These are phyloP conservation scores for Lasiodiplodia sp. DNA, from an alignment of 2,329 filamentous ascomycete genomes.

Conservation along the genomic window DNA sequence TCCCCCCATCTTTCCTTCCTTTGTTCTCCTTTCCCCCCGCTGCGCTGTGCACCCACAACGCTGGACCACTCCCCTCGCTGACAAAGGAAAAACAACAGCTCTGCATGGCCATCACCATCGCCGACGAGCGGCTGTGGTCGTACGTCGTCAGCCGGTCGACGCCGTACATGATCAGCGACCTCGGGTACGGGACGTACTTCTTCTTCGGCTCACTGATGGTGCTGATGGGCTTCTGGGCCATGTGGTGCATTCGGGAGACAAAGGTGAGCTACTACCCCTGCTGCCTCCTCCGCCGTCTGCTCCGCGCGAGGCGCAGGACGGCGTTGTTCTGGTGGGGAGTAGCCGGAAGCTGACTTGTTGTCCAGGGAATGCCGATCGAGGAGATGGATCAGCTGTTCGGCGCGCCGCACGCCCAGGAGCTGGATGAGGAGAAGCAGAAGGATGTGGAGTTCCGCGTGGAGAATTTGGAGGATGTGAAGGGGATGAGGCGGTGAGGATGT, in stretches of 20 bases:
- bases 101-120: slow-evolving; percentile 48
- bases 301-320: no score
- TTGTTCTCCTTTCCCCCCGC: no score
- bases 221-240: slow-evolving; percentile 42
- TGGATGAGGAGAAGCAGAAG: no score
- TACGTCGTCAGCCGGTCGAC: slow-evolving; percentile 51
- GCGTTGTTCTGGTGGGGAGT: no score
- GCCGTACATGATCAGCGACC: slow-evolving; percentile 47
- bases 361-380: not conserved
- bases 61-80: no score
- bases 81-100: slow-evolving; percentile 29
- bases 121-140: slow-evolving; percentile 35
- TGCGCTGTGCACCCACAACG: no score
- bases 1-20: no score
- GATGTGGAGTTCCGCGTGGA: no score
- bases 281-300: no score
- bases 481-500: no score
- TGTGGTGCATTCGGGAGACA: slow-evolving; percentile 44
- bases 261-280: slow-evolving; percentile 32
- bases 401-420: not conserved
- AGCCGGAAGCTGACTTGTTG: not conserved
- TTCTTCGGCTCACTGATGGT: slow-evolving; percentile 46
- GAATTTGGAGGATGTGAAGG: no score
- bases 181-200: slow-evolving; percentile 49
- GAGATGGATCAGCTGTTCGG: slow-evolving; percentile 8